Conservation (phyloP, 345 rosid genomes). For the Camelina sativa region DNA sequence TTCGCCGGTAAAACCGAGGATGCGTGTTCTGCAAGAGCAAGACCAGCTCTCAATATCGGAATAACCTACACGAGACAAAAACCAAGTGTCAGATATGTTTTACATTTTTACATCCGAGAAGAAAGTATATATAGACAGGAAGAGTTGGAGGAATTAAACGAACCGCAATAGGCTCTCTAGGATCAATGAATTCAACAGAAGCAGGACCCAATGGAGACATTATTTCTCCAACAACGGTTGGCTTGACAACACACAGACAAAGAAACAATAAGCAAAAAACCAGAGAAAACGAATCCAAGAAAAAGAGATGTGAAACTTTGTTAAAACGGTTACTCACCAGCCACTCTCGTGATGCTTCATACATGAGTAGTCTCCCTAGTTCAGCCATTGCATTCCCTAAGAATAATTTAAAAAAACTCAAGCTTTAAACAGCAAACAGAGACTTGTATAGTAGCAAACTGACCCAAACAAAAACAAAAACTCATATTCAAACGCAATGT, state of each 20-base stretch:
- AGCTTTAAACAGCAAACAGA: not conserved
- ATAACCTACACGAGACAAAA: slow-evolving; percentile 58
- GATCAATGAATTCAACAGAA: slow-evolving; percentile 90
- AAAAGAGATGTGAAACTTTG: slow-evolving; percentile 16
- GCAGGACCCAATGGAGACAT: slow-evolving; percentile 91
- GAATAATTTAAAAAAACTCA: not conserved
- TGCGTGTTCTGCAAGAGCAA: slow-evolving; percentile 89
- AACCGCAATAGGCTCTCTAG: slow-evolving; percentile 90
- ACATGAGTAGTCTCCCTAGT: slow-evolving; percentile 82
- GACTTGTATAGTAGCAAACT: not conserved
- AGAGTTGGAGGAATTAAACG: slow-evolving; percentile 34
- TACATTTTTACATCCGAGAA: not conserved
- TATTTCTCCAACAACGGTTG: slow-evolving; percentile 81
- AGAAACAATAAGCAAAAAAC: slow-evolving; percentile 16
- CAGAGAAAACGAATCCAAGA: not conserved
- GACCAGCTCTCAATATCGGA: slow-evolving; percentile 95
- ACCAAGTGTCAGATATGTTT: slow-evolving; percentile 1
- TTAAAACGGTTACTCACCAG: slow-evolving; percentile 54
- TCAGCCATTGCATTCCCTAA: slow-evolving; percentile 90
- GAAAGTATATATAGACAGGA: not conserved
- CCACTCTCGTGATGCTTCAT: slow-evolving; percentile 97
- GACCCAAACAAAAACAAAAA: too few relatives aligned
- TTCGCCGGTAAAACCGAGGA: slow-evolving; percentile 83
- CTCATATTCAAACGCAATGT: not conserved
- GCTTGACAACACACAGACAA: slow-evolving; percentile 52